phyloP scores from a whole-genome alignment of 495 filamentous ascomycete species.

The Hyaloscypha hepaticicola region DNA sequence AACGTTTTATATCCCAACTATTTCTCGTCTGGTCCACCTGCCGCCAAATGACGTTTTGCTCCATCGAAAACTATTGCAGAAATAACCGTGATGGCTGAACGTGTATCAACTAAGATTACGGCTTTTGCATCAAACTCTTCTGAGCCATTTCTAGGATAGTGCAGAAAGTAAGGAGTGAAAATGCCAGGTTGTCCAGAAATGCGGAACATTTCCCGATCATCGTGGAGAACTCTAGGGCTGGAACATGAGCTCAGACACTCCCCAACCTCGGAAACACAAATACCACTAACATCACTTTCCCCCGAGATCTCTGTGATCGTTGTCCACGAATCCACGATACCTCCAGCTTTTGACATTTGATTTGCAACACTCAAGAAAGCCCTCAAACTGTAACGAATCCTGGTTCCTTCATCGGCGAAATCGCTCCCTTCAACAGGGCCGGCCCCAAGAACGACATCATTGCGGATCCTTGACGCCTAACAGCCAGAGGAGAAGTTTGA shows the following conservation, averaged over 20 bases:
- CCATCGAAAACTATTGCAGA: not conserved
- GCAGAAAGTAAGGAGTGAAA: not conserved
- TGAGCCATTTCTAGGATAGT: not conserved
- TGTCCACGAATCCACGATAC: no score
- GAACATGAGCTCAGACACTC: slow-evolving; percentile 18
- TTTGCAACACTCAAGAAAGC: not conserved
- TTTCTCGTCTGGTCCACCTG: not conserved
- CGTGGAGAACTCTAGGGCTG: slow-evolving; percentile 9
- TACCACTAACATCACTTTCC: not conserved
- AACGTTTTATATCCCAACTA: not conserved
- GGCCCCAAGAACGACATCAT: slow-evolving; percentile 1
- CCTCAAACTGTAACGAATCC: not conserved
- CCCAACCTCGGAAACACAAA: not conserved
- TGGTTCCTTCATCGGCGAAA: not conserved
- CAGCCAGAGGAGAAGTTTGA: slow-evolving; percentile 9
- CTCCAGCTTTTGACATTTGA: not conserved
- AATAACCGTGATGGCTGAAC: not conserved
- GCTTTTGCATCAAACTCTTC: not conserved
- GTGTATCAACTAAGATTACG: not conserved
- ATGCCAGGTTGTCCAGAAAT: slow-evolving; percentile 19
- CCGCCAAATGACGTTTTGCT: not conserved
- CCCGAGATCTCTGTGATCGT: slow-evolving; percentile 3
- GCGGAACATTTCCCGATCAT: slow-evolving; percentile 17
- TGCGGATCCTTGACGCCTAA: slow-evolving; percentile 6
- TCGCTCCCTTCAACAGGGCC: not conserved